Evolutionary conservation across 2,329 filamentous ascomycete genomes (phyloP), one percentile per base, ranked within the genome.

Genomic region (Lecanicillium sp.): DNA sequence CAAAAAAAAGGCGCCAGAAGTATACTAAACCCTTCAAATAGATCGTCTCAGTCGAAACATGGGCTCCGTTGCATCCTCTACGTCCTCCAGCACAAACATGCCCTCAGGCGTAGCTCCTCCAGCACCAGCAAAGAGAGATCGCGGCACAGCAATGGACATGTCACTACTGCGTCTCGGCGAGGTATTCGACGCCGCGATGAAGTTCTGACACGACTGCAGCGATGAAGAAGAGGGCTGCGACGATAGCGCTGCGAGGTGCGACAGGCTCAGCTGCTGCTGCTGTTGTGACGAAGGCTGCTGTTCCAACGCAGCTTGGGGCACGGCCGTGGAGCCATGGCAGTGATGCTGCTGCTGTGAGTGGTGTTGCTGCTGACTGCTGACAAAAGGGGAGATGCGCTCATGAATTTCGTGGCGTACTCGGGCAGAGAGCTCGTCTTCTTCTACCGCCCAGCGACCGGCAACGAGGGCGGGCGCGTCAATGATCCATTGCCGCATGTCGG

Each of bases 401-500:
- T 62, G 61, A 19, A 66, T 60, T 25, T 71, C 68, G 33, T 62
- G 56, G 20, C 60, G 58, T 8, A 65, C 60, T 18, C 68, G 58
- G 14, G 61, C 58, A 6, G 60, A 51, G 27, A 63, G 65, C 29
- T 77, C 71, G 34, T 75, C 70, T 14, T 70, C 67, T 48, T 84
- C 80, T 16, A 75, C 64, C 6, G 64, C 55, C 80, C 80, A 85
- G 15, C 78, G 68, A 11, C 66, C 64, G 8, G 59, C 50, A 33
- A 83, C 74, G 7, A 73, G 62, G 2, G 60, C 53, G 2, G 73
- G 73, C 0, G 78, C 75, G 35, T 75, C 71, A 1, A 59, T 55
- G 9, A 69, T 59, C 72, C 73, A 77, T 33, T 72, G 64, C 4
- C 60, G 58, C 8, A 77, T 60, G 11, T 70, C 63, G 2, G 62